A percentile compares a stretch with the other conserved stretches of the same genome.
Evolutionary conservation across 805 yeast genomes (phyloP).

Genomic region (Cephaloascus fragrans): DNA sequence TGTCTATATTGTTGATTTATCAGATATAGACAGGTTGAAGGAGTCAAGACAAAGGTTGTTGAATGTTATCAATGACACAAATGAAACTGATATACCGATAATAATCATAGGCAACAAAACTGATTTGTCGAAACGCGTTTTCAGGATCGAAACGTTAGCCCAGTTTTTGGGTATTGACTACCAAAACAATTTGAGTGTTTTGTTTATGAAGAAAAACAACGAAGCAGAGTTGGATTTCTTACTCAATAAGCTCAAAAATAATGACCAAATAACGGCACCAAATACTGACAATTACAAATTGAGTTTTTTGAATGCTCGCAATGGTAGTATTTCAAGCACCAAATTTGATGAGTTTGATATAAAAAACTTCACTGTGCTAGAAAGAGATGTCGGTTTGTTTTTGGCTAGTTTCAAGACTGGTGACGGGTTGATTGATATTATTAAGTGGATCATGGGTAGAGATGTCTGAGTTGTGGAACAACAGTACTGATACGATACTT

Average conservation of each 20-base stretch:
- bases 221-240: not conserved
- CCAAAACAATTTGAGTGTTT: not conserved
- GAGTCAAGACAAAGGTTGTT: constrained; percentile 9
- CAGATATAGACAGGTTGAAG: constrained; percentile 14
- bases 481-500: too few relatives aligned
- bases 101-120: constrained; percentile 17
- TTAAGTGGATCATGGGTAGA: constrained; percentile 11
- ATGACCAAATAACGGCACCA: too few relatives aligned
- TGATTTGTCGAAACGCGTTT: constrained; percentile 10
- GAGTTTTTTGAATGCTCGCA: not conserved
- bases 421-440: constrained; percentile 8
- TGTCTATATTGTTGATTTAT: constrained; percentile 15
- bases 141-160: not conserved
- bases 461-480: too few relatives aligned
- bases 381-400: constrained; percentile 12
- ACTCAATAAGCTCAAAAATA: not conserved
- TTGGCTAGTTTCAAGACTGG: constrained; percentile 9
- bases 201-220: not conserved
- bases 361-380: constrained; percentile 3
- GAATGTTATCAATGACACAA: constrained; percentile 10
- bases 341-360: not conserved
- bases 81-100: constrained; percentile 9
- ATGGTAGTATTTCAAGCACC: not conserved
- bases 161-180: not conserved
- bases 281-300: not conserved